Conservation (phyloP, 1,284 basidiomycete species). For the Tylopilus sp. region DNA sequence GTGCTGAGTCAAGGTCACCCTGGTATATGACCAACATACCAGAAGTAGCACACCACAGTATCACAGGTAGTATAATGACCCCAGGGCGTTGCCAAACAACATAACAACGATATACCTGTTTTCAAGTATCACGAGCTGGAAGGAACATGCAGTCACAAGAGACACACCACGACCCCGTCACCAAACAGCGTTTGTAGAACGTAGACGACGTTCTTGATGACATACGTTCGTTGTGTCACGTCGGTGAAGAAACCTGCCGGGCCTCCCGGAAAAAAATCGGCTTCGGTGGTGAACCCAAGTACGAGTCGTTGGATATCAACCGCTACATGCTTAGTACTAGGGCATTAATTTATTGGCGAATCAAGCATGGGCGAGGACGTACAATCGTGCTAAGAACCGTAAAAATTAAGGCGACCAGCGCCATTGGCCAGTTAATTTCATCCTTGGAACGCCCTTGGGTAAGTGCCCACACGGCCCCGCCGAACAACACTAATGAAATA, state of each 20-base stretch:
- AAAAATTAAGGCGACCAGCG: constrained; percentile 10
- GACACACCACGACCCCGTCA: constrained; percentile 45
- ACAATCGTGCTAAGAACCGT: constrained; percentile 19
- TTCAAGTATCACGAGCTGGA: no score
- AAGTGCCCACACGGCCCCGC: constrained; percentile 12
- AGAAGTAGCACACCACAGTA: constrained; percentile 30
- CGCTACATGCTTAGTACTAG: neutral
- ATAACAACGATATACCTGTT: constrained; percentile 38
- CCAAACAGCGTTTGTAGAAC: constrained; percentile 43
- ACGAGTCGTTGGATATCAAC: neutral
- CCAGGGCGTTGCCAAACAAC: constrained; percentile 31
- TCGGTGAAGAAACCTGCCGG: constrained; percentile 5
- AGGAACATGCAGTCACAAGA: no score
- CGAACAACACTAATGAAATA: constrained; percentile 26
- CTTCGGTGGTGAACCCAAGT: constrained; percentile 33
- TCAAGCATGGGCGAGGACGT: no score
- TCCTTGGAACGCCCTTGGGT: neutral
- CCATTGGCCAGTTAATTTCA: constrained; percentile 6
- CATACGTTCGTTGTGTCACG: constrained; percentile 16
- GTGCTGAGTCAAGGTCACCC: neutral
- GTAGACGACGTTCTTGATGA: constrained; percentile 8
- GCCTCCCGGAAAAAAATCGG: constrained; percentile 21
- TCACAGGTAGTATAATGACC: constrained; percentile 28
- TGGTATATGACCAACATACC: no score
- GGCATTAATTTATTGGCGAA: no score